Percentiles rank a stretch among this genome's conserved stretches.
Evolutionary conservation across 129 eudicot species (phyloP).

Genomic region (Ambrosia trifida): DNA sequence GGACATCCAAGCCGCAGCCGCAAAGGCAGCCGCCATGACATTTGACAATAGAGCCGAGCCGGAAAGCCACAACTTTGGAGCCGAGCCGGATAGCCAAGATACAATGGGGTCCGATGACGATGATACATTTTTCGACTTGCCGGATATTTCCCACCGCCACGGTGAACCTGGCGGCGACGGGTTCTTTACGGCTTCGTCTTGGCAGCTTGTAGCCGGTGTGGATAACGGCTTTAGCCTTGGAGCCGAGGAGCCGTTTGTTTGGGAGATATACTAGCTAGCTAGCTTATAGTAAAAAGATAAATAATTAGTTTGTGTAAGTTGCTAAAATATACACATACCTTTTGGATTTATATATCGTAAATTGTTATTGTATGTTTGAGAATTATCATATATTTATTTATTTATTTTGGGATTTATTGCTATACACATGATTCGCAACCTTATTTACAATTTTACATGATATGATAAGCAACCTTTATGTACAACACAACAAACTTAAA

Average conservation of each 20-base stretch:
- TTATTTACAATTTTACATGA: too few species aligned
- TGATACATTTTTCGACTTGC: conserved; percentile 54
- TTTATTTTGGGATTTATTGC: too few species aligned
- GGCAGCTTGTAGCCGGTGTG: conserved; percentile 51
- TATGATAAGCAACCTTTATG: too few species aligned
- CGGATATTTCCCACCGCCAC: conserved; percentile 48
- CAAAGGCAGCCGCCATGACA: conserved; percentile 55
- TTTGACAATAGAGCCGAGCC: conserved; percentile 26
- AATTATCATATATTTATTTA: neutral
- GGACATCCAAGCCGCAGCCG: conserved; percentile 72
- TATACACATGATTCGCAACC: too few species aligned
- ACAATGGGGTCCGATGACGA: conserved; percentile 29
- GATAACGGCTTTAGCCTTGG: conserved; percentile 46
- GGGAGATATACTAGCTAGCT: conserved; percentile 50
- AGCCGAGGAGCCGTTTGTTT: conserved; percentile 54
- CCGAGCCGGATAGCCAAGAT: conserved; percentile 29
- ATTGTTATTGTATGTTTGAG: neutral
- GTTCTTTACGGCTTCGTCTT: conserved; percentile 36
- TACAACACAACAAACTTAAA: too few species aligned
- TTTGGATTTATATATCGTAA: neutral
- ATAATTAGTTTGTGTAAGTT: neutral
- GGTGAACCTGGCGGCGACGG: conserved; percentile 17
- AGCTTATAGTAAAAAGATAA: neutral
- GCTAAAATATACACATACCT: neutral
- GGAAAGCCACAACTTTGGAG: conserved; percentile 28